Base-by-base conservation (phyloP, 208 protist genomes). In the Trypanosoma vivax region DNA sequence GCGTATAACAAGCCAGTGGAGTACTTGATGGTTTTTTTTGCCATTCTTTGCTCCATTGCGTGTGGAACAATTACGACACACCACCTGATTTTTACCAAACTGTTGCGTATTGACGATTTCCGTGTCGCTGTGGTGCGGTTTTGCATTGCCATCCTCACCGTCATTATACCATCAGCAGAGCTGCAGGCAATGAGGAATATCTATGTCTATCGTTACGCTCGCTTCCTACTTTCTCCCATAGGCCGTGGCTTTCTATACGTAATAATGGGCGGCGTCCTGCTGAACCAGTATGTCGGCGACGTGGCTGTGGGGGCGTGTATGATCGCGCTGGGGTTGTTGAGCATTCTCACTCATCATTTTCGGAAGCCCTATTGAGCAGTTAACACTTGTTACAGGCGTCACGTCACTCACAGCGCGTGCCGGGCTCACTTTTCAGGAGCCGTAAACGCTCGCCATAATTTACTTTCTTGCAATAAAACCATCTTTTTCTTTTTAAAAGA, bases 261-360 rank as follows among this genome's bases (percentile, higher is more conserved):
- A 42, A 85, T 91, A 28, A 88, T 88, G 66, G 83, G 83, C 9
- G 72, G 78, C 21, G 48, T 86, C 9, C 54, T 91, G 0, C 60
- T 87, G 4, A 79, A 72, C 6, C 42, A 58, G 13, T 60, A 68
- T 11, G 28, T 79, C 2, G 77, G 66, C 5, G 76, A 76, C 1
- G 87, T 72, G 73, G 31, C 88, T 1, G 62, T 88, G 0, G 83
- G 79, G 7, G 65, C 74, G 4, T 83, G 73, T 41, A 61, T 83
- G 24, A 58, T 91, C 28, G 71, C 63, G 0, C 29, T 85, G 2
- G 76, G 79, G 14, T 50, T 79, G 2, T n/a, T 85, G 29, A 83
- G 79, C 51, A 28, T 88, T 6, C 16, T 43, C n/a, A 19, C 10
- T 24, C 39, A 43, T n/a, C n/a, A n/a, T n/a, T n/a, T n/a, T n/a